Base-by-base conservation (phyloP, 148 eudicot genomes). In the Nepenthes gracilis region DNA sequence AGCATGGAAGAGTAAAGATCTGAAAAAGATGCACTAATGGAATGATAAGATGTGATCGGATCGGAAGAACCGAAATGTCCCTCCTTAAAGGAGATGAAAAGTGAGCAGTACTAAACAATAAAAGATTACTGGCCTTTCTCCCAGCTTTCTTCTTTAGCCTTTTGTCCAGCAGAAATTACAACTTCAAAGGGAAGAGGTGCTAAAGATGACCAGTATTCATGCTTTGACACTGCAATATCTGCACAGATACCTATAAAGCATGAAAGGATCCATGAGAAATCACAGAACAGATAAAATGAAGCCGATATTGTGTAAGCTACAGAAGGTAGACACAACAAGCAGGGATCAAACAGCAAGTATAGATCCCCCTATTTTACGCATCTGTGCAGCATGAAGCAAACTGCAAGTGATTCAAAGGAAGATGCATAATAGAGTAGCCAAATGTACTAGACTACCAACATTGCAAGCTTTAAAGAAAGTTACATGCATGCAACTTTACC, bases 151-250 rank as follows among this genome's bases (percentile, higher is more conserved):
- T 90, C 95, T 78, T 90, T 86, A 57, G 97, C 95, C 73, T 84
- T 86, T 66, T 90, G 95, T 47, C 97, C 97, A 64, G 97, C 86
- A 52, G 95, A 90, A 77, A 86, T 47, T n/a, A 90, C 97, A 54
- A 90, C 61, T 74, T 86, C 97, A 59, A 90, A 79, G 62, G 97
- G 97, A 79, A 90, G 95, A 70, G 97, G 95, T 61, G 97, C 97
- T 58, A 90, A 71, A 35, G 95, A 82, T 62, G 97, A 90, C 97
- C 97, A 90, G 69, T 86, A 81, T 61, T 86, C 97, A 65, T 82
- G 75, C 70, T 86, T 90, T 37, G 88, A 77, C 11, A 56, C 67
- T 55, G 97, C 91, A 60, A 90, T 82, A 72, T 90, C 97, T 1
- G 85, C 78, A 80, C 88, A 90, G 35, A 90, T 90, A 64, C 91